Conservation (phyloP, 1,284 basidiomycete genomes). For the Veloboletus limbatus region DNA sequence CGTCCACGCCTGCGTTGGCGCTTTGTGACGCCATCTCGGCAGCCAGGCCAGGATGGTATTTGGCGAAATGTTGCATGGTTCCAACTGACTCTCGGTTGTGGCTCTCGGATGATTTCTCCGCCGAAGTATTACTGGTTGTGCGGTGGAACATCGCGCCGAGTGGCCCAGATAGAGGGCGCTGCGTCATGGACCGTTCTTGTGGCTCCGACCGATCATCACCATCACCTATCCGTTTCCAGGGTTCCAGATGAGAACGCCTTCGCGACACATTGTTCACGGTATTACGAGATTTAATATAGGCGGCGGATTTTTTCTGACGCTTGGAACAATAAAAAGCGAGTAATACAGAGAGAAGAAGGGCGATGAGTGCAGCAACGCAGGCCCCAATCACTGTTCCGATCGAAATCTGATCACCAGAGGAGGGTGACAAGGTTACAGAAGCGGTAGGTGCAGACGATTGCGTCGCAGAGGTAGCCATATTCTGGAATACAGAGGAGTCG, state of each 20-base stretch:
- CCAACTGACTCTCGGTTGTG: slow-evolving; percentile 30
- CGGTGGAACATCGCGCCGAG: slow-evolving; percentile 61
- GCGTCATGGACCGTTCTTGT: slow-evolving; percentile 30
- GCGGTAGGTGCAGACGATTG: slow-evolving; percentile 14
- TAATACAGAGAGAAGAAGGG: slow-evolving; percentile 42
- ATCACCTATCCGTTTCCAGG: slow-evolving; percentile 45
- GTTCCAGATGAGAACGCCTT: slow-evolving; percentile 42
- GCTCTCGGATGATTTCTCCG: slow-evolving; percentile 42
- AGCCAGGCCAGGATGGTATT: slow-evolving; percentile 48
- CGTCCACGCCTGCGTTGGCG: slow-evolving; percentile 13
- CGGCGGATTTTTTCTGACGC: slow-evolving; percentile 36
- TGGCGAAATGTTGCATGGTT: slow-evolving; percentile 34
- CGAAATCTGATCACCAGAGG: slow-evolving; percentile 36
- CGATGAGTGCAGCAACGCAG: slow-evolving; percentile 50
- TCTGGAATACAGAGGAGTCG: background rate
- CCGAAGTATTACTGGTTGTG: slow-evolving; percentile 25
- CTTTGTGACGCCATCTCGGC: slow-evolving; percentile 45
- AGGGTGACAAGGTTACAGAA: slow-evolving; percentile 13
- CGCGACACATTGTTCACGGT: slow-evolving; percentile 35
- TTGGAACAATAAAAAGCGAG: slow-evolving; percentile 49
- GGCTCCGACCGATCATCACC: slow-evolving; percentile 45
- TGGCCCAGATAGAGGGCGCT: slow-evolving; percentile 41
- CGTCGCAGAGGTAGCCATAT: background rate
- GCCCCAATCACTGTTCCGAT: slow-evolving; percentile 50
- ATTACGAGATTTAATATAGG: slow-evolving; percentile 31